A percentile compares a stretch with the other conserved stretches of the same genome.
Conservation (phyloP, 805 yeast genomes). For the Blastobotrys americana region DNA sequence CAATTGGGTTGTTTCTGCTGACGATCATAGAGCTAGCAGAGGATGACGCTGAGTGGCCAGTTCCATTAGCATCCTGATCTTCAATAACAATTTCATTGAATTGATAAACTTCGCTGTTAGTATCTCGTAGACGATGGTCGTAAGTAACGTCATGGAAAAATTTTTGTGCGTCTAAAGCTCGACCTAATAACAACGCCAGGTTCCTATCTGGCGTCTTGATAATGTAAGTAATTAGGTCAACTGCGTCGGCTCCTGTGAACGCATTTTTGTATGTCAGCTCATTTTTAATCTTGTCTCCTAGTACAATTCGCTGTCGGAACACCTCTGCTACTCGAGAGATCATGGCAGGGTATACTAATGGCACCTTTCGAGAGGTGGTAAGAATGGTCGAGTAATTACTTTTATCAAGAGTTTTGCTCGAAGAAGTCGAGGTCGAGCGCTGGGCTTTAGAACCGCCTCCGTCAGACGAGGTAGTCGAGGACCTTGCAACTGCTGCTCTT, state of each 20-base stretch:
- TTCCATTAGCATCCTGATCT: slow-evolving; percentile 7
- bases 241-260: slow-evolving; percentile 90
- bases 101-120: slow-evolving; percentile 79
- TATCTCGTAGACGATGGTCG: slow-evolving; percentile 87
- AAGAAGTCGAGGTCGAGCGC: slow-evolving; percentile 15
- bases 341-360: slow-evolving; percentile 83
- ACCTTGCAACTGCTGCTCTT: not conserved
- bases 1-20: not conserved
- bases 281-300: slow-evolving; percentile 79
- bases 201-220: slow-evolving; percentile 87
- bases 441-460: slow-evolving; percentile 7
- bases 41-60: not conserved
- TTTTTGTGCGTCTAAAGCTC: slow-evolving; percentile 90
- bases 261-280: slow-evolving; percentile 89
- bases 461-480: not conserved
- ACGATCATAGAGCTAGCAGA: not conserved
- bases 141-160: slow-evolving; percentile 93
- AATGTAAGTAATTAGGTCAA: slow-evolving; percentile 78
- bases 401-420: not conserved
- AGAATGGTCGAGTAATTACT: slow-evolving; percentile 36
- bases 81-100: slow-evolving; percentile 35
- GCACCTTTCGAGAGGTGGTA: slow-evolving; percentile 44
- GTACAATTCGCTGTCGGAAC: slow-evolving; percentile 60
- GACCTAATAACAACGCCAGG: slow-evolving; percentile 77
- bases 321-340: slow-evolving; percentile 76